Evolutionary conservation across 192 early-diverging fungal genomes (phyloP).

Genomic region (Backusella sp.): DNA sequence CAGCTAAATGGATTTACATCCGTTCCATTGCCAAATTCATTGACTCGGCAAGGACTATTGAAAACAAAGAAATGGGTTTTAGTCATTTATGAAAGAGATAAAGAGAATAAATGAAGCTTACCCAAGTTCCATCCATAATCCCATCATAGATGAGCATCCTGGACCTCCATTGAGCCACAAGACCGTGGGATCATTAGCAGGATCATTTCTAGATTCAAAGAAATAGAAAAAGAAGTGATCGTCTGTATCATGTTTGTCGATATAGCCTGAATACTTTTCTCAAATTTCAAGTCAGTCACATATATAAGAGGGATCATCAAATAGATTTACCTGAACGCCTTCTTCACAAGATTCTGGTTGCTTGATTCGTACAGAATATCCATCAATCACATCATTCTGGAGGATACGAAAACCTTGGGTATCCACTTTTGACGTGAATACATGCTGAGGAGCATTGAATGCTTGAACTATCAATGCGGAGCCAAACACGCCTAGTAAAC

Average conservation of each 20-base stretch:
- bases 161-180: conserved; percentile 85
- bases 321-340: conserved; percentile 19
- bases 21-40: conserved; percentile 69
- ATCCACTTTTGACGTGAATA: not conserved
- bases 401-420: not conserved
- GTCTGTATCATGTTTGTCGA: conserved; percentile 60
- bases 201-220: conserved; percentile 85
- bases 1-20: conserved; percentile 75
- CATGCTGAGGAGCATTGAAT: not conserved
- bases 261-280: conserved; percentile 73
- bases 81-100: not conserved
- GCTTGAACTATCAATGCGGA: not conserved
- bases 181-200: conserved; percentile 71
- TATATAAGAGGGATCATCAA: not conserved
- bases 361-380: conserved; percentile 31
- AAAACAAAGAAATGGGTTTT: not conserved
- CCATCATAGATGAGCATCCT: conserved; percentile 79
- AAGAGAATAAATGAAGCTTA: not conserved
- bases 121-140: conserved; percentile 81
- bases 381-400: conserved; percentile 15
- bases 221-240: conserved; percentile 96
- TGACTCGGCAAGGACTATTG: conserved; percentile 73
- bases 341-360: conserved; percentile 27
- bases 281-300: not conserved
- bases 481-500: not conserved